Evolutionary conservation across 2,329 filamentous ascomycete genomes (phyloP), one percentile per base, ranked within the genome.

Genomic region (Penicillium sp.): DNA sequence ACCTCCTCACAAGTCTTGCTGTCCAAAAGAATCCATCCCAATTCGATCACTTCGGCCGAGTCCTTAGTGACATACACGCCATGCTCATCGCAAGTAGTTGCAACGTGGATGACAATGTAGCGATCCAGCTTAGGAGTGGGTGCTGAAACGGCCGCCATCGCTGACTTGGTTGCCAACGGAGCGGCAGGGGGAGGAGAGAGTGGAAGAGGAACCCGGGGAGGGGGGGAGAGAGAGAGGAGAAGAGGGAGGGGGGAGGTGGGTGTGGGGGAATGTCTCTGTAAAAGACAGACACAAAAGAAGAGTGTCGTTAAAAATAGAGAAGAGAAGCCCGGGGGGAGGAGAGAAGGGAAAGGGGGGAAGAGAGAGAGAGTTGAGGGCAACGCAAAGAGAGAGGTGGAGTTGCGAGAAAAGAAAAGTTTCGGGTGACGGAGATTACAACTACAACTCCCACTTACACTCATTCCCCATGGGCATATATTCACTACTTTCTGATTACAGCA

Each of bases 31-130:
- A 97, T 96, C 94, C 94, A 99, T 61, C 93, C 94, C 72, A 99
- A 84, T 84, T 99, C 94, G 76, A 99, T 99, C 64, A 99, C 94
- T 81, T 99, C 94, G 59, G 94, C 94, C 55, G 94, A 97, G 78
- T 99, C 94, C 79, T 97, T 97, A 56, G 94, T 99, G 55, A 99
- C 94, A 77, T 99, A 99, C 63, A 99, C 94, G 60, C 94, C 94
- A 78, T 99, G 94, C 77, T 99, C 94, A 76, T 99, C 94, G 79
- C 94, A 99, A 66, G 94, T 99, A 31, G 94, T 99, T 61, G 94
- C 94, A 71, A 97, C 93, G 77, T 99, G 94, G 75, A 97, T 96
- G 71, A 99, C 91, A 64, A 97, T 89, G 79, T 96, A 99, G 75
- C 93, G 90, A 80, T 99, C 94, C 77, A 96, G 85, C 78, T 89